Evolutionary conservation across 2,329 filamentous ascomycete genomes (phyloP).

Genomic region (Nemania serpens): DNA sequence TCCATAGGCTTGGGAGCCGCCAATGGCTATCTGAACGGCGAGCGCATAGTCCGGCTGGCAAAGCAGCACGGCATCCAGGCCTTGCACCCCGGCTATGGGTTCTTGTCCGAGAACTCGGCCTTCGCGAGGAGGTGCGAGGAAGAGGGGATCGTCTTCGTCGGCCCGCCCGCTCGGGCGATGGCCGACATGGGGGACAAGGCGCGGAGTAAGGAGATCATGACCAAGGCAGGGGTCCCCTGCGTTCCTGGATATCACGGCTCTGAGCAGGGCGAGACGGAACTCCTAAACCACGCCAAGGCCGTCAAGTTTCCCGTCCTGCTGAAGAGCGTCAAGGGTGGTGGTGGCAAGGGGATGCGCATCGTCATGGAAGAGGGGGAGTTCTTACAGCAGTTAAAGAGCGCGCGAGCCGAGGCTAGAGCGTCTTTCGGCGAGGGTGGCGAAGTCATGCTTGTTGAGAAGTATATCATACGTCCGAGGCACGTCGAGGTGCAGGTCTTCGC

Average conservation of each 20-base stretch:
- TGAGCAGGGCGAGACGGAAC: slow-evolving; percentile 71
- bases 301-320: slow-evolving; percentile 72
- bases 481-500: slow-evolving; percentile 93
- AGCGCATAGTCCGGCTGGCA: slow-evolving; percentile 87
- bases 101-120: slow-evolving; percentile 88
- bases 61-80: slow-evolving; percentile 86
- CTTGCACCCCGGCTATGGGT: slow-evolving; percentile 95
- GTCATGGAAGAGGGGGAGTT: slow-evolving; percentile 73
- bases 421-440: slow-evolving; percentile 81
- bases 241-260: slow-evolving; percentile 93
- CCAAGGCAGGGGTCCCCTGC: slow-evolving; percentile 88
- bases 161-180: slow-evolving; percentile 81
- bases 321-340: slow-evolving; percentile 81
- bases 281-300: slow-evolving; percentile 72
- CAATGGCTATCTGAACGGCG: slow-evolving; percentile 89
- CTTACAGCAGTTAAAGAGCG: slow-evolving; percentile 69
- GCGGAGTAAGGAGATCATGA: slow-evolving; percentile 93
- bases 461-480: slow-evolving; percentile 77
- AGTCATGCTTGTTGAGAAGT: slow-evolving; percentile 84
- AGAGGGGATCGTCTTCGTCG: slow-evolving; percentile 92
- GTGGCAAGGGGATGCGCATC: slow-evolving; percentile 84
- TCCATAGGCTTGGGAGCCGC: slow-evolving; percentile 82
- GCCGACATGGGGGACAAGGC: slow-evolving; percentile 72
- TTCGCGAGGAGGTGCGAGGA: slow-evolving; percentile 89
- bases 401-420: slow-evolving; percentile 74